Percentiles rank a stretch among this genome's conserved stretches.
These are phyloP conservation scores for Ogataea methanolica DNA, from an alignment of 805 yeast species.

Conservation along the genomic window DNA sequence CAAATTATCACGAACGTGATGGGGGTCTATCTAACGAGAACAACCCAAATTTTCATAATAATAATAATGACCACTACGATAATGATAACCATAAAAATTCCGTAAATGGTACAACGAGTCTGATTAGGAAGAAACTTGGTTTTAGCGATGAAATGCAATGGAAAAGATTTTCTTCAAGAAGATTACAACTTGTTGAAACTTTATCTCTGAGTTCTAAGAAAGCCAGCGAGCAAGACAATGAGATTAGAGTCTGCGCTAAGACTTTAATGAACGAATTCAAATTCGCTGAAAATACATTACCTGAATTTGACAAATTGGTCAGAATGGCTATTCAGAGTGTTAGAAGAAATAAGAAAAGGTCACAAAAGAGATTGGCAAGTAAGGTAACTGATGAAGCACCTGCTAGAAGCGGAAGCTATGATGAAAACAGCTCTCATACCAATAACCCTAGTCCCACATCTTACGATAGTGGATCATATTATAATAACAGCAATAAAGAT, in stretches of 20 bases:
- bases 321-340: constrained; percentile 93
- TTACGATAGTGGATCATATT: background rate
- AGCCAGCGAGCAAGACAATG: constrained; percentile 90
- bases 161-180: constrained; percentile 86
- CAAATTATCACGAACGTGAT: background rate
- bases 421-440: background rate
- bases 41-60: background rate
- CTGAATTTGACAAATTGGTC: constrained; percentile 85
- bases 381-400: constrained; percentile 10
- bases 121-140: constrained; percentile 55
- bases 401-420: background rate
- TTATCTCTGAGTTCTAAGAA: constrained; percentile 55
- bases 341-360: constrained; percentile 77
- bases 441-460: background rate
- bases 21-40: background rate
- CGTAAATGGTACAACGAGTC: constrained; percentile 31
- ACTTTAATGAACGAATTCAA: constrained; percentile 74
- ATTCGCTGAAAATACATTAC: constrained; percentile 50
- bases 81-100: constrained; percentile 7
- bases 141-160: constrained; percentile 81
- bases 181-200: constrained; percentile 84
- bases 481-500: background rate
- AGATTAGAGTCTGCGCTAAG: constrained; percentile 73
- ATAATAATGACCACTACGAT: constrained; percentile 3
- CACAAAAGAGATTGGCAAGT: constrained; percentile 35